Evolutionary conservation across 139 green algal genomes (phyloP), one percentile per base, ranked within the genome.

Genomic region (Chlorella sp.): DNA sequence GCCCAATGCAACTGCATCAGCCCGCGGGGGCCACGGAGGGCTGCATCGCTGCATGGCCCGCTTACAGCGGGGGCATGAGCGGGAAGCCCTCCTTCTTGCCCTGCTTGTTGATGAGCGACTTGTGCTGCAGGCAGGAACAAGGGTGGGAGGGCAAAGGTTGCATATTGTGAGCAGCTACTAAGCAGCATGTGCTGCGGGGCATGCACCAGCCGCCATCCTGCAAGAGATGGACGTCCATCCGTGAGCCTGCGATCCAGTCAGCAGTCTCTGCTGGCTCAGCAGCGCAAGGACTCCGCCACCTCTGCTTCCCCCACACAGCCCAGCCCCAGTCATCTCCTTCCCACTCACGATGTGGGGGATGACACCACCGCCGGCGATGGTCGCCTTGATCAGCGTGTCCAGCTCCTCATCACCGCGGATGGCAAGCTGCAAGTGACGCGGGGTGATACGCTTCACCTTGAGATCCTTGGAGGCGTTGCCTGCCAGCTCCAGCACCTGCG

Each of bases 311-410:
- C 48, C 48, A 5, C 48, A 57, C 36, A 64, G 77, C 21, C 22
- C 16, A 0, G 4, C 39, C 39, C 36, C 37, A 9, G 77, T 2
- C 77, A 36, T 0, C n/a, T 80, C 73, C n/a, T n/a, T 30, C 14
- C 37, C 79, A 73, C 83, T 88, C 83, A 88, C 83, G 90, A 99
- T 99, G 95, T 99, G 98, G 26, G 98, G 98, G 85, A 99, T 99
- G 83, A 99, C 98, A 94, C 98, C 98, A 93, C 98, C 98, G 73
- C 98, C 98, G 61, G 98, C 98, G 90, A 99, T 99, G 60, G 98
- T 99, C 24, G 98, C 98, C 97, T 99, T 99, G 94, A 99, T 99
- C 77, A 99, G 96, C 11, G 97, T 99, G 91, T 99, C 98, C 87
- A 99, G 93, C 96, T 99, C 98, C 92, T 99, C 98, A 89, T 99